phyloP scores from a whole-genome alignment of 2,329 filamentous ascomycete genomes.

The Gremmenia infestans region DNA sequence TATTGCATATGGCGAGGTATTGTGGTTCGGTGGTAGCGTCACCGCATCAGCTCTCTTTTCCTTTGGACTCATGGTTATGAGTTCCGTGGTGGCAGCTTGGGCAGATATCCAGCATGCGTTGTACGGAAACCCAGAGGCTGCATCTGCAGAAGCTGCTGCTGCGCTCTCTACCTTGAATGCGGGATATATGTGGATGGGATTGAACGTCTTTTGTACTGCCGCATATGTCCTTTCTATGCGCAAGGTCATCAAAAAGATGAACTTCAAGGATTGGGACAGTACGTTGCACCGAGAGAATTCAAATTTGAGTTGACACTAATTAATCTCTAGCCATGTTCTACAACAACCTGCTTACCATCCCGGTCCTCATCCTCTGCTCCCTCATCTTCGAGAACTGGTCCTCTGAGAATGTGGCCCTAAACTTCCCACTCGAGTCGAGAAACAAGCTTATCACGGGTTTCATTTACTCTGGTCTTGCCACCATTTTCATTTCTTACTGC shows the following conservation, averaged over 20 bases:
- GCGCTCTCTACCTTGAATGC: slow-evolving; percentile 87
- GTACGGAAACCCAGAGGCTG: slow-evolving; percentile 36
- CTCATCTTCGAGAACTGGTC: slow-evolving; percentile 92
- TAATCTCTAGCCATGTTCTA: slow-evolving; percentile 84
- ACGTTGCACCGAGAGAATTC: slow-evolving; percentile 39
- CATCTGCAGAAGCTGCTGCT: slow-evolving; percentile 54
- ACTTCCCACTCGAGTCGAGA: slow-evolving; percentile 81
- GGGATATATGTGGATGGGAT: slow-evolving; percentile 95
- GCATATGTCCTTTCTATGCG: slow-evolving; percentile 89
- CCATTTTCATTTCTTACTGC: slow-evolving; percentile 99
- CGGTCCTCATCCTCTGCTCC: slow-evolving; percentile 78
- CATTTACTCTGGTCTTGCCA: slow-evolving; percentile 87
- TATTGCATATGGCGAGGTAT: slow-evolving; percentile 95
- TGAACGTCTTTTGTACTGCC: slow-evolving; percentile 94
- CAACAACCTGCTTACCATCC: slow-evolving; percentile 97
- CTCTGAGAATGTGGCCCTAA: slow-evolving; percentile 70
- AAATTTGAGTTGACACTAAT: slow-evolving; percentile 29
- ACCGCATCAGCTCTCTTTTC: slow-evolving; percentile 83
- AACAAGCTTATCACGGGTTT: slow-evolving; percentile 81
- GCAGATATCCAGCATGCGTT: slow-evolving; percentile 89
- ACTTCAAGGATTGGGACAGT: slow-evolving; percentile 99
- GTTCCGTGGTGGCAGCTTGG: slow-evolving; percentile 93
- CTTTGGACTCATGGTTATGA: slow-evolving; percentile 94
- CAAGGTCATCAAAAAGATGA: slow-evolving; percentile 98
- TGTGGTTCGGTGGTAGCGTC: slow-evolving; percentile 96